Conservation (phyloP, 169 alveolate species). For the Eimeria praecox region DNA sequence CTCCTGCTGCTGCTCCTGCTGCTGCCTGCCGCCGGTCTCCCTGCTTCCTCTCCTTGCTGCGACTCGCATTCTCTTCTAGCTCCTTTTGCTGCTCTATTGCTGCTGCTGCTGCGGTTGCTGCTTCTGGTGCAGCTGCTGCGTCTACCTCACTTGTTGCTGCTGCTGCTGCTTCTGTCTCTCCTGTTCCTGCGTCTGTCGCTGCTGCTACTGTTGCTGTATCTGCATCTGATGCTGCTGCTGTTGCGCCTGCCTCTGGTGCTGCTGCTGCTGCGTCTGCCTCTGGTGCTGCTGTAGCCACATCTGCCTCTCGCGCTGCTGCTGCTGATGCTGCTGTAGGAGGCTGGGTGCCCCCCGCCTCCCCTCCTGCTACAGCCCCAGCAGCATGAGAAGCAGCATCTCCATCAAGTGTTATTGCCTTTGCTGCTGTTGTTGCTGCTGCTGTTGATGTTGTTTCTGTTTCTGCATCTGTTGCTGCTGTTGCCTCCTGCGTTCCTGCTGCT, state of each 20-base stretch:
- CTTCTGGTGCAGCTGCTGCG: background rate
- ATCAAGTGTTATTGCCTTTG: background rate
- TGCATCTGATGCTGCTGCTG: background rate
- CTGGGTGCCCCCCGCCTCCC: background rate
- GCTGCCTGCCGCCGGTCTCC: background rate
- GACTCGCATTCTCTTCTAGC: background rate
- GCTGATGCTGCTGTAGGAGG: background rate
- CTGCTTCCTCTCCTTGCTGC: background rate
- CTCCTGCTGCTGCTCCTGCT: background rate
- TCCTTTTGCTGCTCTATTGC: background rate
- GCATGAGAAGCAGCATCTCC: background rate
- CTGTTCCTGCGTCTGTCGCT: too few relatives aligned
- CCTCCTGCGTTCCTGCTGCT: background rate
- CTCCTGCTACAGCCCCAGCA: background rate
- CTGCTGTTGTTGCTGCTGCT: background rate
- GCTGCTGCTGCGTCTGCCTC: background rate
- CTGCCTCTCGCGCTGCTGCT: too few relatives aligned
- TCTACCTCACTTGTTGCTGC: too few relatives aligned
- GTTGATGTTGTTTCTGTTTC: background rate
- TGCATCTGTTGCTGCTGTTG: background rate
- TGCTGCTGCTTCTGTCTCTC: too few relatives aligned
- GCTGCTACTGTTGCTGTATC: background rate
- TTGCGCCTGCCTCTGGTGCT: slow-evolving; percentile 3
- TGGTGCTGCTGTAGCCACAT: background rate
- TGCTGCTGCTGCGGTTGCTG: background rate